phyloP scores from a whole-genome alignment of 805 yeast genomes.

The Yarrowia hollandica region DNA sequence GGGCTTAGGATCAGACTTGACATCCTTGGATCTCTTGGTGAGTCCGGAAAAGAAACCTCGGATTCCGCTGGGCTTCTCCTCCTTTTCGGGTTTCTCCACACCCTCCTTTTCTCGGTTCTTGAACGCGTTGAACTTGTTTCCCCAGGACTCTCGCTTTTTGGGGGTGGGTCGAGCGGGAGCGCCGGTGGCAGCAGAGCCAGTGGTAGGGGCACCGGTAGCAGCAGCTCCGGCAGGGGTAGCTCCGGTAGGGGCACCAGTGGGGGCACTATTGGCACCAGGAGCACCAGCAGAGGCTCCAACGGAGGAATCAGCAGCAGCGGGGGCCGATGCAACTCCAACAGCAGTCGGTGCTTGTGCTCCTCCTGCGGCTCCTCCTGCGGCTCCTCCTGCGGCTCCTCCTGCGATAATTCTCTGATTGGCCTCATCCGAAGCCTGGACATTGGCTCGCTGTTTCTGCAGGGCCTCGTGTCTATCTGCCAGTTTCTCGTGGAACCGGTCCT shows the following conservation, averaged over 20 bases:
- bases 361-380: not conserved
- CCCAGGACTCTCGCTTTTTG: slow-evolving; percentile 17
- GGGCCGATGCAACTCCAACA: not conserved
- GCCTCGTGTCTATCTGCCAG: slow-evolving; percentile 10
- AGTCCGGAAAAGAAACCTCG: slow-evolving; percentile 15
- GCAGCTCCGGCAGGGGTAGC: not conserved
- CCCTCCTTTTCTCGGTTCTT: slow-evolving; percentile 4
- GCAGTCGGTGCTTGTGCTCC: no score
- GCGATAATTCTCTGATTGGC: not conserved
- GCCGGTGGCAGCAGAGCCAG: not conserved
- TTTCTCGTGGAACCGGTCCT: slow-evolving; percentile 11
- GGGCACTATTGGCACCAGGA: no score
- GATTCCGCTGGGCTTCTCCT: slow-evolving; percentile 9
- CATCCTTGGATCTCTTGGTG: not conserved
- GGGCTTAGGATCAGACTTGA: not conserved
- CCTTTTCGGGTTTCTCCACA: not conserved
- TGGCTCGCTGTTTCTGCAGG: slow-evolving; percentile 2
- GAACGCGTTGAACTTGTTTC: slow-evolving; percentile 16
- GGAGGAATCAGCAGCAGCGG: not conserved
- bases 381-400: not conserved
- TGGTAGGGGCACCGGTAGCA: not conserved
- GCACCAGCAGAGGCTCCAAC: not conserved
- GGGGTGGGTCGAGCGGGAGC: not conserved
- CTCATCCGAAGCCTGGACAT: not conserved
- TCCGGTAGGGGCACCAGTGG: no score